Conservation (phyloP, 345 rosid species). For the Punica granatum region DNA sequence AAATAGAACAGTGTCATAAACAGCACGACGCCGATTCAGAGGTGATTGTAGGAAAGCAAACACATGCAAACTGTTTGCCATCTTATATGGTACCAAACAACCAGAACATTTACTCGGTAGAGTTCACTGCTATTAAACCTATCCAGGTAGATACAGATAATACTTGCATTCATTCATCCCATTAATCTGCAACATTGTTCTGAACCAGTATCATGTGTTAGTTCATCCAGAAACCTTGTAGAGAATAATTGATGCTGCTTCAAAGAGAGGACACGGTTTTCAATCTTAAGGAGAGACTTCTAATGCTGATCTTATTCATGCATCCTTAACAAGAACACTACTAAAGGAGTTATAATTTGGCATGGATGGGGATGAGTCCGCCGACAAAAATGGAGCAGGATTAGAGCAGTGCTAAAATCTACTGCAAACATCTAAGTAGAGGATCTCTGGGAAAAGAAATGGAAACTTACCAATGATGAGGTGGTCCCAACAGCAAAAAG, state of each 20-base stretch:
- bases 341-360: too few species aligned
- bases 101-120: neutral
- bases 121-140: neutral
- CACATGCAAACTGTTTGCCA: neutral
- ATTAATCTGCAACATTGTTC: neutral
- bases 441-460: neutral
- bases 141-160: too few species aligned
- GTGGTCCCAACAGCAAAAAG: conserved; percentile 93
- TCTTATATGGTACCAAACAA: neutral
- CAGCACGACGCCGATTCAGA: neutral
- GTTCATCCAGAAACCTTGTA: neutral
- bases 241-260: neutral
- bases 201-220: neutral
- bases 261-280: neutral
- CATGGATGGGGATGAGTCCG: neutral
- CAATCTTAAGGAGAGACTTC: neutral
- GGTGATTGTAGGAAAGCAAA: neutral
- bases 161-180: neutral
- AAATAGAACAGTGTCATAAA: neutral
- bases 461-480: conserved; percentile 23
- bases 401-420: neutral
- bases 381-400: neutral
- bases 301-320: neutral
- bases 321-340: too few species aligned
- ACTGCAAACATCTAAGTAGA: neutral